Evolutionary conservation across 2,329 filamentous ascomycete genomes (phyloP), one percentile per base, ranked within the genome.

Genomic region (Botrytis tulipae): DNA sequence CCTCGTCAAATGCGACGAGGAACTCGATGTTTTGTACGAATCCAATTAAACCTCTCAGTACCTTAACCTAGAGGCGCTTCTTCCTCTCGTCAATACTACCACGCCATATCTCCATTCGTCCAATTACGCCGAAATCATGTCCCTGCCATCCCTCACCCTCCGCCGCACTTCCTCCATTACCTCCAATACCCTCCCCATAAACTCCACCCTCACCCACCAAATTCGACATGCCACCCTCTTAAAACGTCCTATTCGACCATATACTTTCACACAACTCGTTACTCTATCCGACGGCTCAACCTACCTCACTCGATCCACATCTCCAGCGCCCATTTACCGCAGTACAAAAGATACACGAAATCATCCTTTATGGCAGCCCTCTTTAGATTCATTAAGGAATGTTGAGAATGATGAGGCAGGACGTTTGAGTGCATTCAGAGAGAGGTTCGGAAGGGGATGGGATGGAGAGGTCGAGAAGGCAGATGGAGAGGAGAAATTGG

Each of bases 331-430:
- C 4, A 82, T 92, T 66, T 87, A 89, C 84, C 85, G 85, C 74
- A 85, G 85, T 73, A 84, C 84, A 75, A 97, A 97, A 84, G 96
- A 99, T 85, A 93, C 92, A 62, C 90, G 94, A 79, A 99, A 98
- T 86, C 91, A 93, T 80, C 86, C 93, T 3, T 84, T 97, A 71
- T 99, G 96, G 96, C 96, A 98, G 82, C 96, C 96, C 0, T 91
- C 87, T 74, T 91, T 92, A 77, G 90, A 90, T 83, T 92, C 92
- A 75, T 86, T 99, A 79, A 85, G 91, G 81, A 97, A 96, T 82
- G 88, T 98, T 73, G 96, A 99, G 84, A 90, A 97, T 76, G 96
- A 99, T 82, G 96, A 98, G 87, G 95, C 96, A 4, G 96, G 96
- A 29, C 90, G 92, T 81, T 84, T 99, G 80, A 92, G 91, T 70